These are phyloP conservation scores for Lodderomyces metapsilosis DNA, from an alignment of 1,139 yeast species.

Conservation along the genomic window DNA sequence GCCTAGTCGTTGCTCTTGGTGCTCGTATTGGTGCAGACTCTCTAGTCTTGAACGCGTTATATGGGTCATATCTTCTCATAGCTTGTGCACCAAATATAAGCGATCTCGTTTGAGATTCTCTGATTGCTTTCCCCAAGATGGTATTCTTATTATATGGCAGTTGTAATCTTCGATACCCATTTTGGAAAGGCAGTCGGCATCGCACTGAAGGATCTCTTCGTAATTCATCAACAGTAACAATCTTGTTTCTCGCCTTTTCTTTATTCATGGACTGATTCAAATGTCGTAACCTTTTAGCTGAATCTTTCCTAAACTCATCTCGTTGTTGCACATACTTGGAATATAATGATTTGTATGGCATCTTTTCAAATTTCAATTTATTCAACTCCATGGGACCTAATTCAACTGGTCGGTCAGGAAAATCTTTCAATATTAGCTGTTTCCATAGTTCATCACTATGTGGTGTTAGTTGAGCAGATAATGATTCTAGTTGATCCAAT, in stretches of 20 bases:
- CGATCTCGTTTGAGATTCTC: constrained; percentile 32
- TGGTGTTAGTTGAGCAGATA: constrained; percentile 44
- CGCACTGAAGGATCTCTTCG: constrained; percentile 37
- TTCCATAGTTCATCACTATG: constrained; percentile 56
- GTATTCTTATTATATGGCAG: constrained; percentile 21
- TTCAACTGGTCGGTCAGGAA: constrained; percentile 41
- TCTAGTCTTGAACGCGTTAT: constrained; percentile 20
- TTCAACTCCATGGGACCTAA: constrained; percentile 6
- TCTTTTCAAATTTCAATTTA: constrained; percentile 13
- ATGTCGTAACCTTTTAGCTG: constrained; percentile 47
- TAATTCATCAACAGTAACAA: constrained; percentile 38
- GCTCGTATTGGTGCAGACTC: constrained; percentile 8
- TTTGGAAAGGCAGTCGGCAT: background rate
- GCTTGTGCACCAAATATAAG: constrained; percentile 29
- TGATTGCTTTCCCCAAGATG: constrained; percentile 35
- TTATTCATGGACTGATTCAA: constrained; percentile 40
- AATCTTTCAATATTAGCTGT: constrained; percentile 43
- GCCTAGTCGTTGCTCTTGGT: constrained; percentile 9
- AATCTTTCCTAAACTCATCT: constrained; percentile 45
- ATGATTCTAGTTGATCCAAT: constrained; percentile 40
- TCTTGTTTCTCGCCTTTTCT: constrained; percentile 48
- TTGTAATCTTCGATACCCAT: constrained; percentile 1
- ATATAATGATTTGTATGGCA: constrained; percentile 46
- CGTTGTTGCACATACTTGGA: constrained; percentile 43
- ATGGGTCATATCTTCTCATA: constrained; percentile 24